Evolutionary conservation across 768 basidiomycete species (phyloP), one percentile per base, ranked within the genome.

Genomic region (Macrolepiota dolichaula): DNA sequence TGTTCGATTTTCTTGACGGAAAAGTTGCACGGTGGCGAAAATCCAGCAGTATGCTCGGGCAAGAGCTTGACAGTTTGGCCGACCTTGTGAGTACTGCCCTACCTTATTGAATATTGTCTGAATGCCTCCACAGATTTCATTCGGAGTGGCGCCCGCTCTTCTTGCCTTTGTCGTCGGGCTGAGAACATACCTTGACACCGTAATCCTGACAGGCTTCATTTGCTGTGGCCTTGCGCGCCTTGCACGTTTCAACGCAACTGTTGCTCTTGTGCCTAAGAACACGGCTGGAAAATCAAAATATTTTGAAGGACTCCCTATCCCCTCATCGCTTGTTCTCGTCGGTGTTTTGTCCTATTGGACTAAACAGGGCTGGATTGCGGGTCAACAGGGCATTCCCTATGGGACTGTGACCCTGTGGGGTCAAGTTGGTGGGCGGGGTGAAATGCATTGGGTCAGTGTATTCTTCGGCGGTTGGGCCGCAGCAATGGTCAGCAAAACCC

Each of bases 11-110:
- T 68, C 77, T 98, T 54, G 97, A 99, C 71, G 97, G 97, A 51
- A 98, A 97, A 76, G 93, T 99, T 15, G 97, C 97, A 22, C 81
- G 97, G 66, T 98, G 96, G 97, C 87, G 93, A 74, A 96, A 94
- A 64, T 94, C 94, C 55, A 90, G 85, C 60, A 96, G 94, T 66
- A 88, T 99, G 86, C 80, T 99, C 38, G 97, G 97, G 2, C 97
- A 99, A 74, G 97, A 99, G 73, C 81, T 99, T 57, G 97, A 99
- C 77, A 94, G 92, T 73, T 78, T 99, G 62, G 97, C 97, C 11
- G 97, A 99, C 76, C 78, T 98, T 75, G 94, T 95, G 67, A 52
- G 89, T 75, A 55, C 11, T 19, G 35, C 56, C 56, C 54, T 42
- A 44, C 9, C 42, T 44, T 7, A 51, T 38, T 65, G 46, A 1